phyloP scores from a whole-genome alignment of 1,284 basidiomycete species.

The Trametes sp. region DNA sequence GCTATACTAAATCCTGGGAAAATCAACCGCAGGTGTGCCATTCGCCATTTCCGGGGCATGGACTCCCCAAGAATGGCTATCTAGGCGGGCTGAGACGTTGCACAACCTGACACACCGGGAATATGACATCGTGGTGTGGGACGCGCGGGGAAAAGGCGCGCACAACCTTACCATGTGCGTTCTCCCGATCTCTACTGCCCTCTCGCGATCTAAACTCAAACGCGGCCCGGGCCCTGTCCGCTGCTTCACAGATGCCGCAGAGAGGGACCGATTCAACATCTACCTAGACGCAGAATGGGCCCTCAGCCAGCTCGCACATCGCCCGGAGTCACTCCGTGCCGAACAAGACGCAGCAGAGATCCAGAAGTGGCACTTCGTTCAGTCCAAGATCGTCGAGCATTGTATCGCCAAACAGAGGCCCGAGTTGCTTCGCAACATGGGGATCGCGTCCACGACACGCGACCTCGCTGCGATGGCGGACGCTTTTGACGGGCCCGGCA shows the following conservation, averaged over 20 bases:
- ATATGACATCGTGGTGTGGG: constrained; percentile 21
- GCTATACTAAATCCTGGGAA: too few relatives aligned
- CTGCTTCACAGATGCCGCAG: constrained; percentile 12
- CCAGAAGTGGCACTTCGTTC: constrained; percentile 5
- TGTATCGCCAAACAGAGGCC: constrained; percentile 1
- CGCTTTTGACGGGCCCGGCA: constrained; percentile 22
- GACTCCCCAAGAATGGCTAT: neutral
- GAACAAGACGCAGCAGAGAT: neutral
- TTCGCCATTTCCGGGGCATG: neutral
- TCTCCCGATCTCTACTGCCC: neutral
- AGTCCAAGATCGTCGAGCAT: constrained; percentile 9
- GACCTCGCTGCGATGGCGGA: constrained; percentile 27
- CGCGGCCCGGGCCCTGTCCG: constrained; percentile 8
- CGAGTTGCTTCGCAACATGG: constrained; percentile 19
- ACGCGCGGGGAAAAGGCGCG: constrained; percentile 14
- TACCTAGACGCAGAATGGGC: neutral
- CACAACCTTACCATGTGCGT: constrained; percentile 12
- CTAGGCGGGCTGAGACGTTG: neutral
- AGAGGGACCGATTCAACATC: neutral
- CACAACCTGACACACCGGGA: constrained; percentile 17
- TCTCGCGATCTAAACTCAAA: neutral
- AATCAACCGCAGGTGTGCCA: neutral
- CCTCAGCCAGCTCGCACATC: neutral
- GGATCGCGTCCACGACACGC: constrained; percentile 22
- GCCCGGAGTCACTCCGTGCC: neutral